Conservation (phyloP, 371 early-diverging fungal genomes). For the Mucor lusitanicus region DNA sequence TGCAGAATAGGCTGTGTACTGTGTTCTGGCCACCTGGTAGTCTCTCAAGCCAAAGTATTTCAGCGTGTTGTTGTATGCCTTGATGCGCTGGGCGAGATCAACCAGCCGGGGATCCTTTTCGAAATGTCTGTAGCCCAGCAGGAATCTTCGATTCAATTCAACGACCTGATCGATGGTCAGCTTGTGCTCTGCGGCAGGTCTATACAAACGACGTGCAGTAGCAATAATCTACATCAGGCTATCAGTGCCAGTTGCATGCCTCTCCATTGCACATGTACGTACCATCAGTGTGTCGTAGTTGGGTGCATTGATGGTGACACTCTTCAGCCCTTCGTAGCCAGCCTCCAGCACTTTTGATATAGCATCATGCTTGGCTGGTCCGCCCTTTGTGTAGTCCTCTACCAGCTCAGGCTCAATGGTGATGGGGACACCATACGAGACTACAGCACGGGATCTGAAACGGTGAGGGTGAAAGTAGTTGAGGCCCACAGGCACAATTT, state of each 20-base stretch:
- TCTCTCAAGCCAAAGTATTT: conserved; percentile 82
- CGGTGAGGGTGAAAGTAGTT: conserved; percentile 91
- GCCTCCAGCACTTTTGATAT: conserved; percentile 61
- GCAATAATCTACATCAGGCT: conserved; percentile 46
- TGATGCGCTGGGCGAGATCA: conserved; percentile 61
- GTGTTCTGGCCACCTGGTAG: conserved; percentile 80
- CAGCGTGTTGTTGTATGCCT: conserved; percentile 75
- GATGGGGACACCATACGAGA: conserved; percentile 86
- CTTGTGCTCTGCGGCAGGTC: conserved; percentile 58
- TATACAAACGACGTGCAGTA: conserved; percentile 77
- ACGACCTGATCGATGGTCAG: conserved; percentile 64
- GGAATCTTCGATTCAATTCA: conserved; percentile 72
- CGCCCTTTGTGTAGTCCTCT: conserved; percentile 71
- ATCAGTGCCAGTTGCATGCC: background rate
- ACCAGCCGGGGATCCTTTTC: conserved; percentile 62
- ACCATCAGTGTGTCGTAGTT: conserved; percentile 79
- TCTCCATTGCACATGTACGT: background rate
- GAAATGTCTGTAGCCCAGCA: conserved; percentile 60
- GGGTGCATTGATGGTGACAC: conserved; percentile 84
- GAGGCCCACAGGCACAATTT: conserved; percentile 84
- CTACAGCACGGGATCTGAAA: conserved; percentile 86
- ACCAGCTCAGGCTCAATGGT: conserved; percentile 65
- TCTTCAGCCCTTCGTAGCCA: conserved; percentile 66
- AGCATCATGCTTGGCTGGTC: conserved; percentile 70
- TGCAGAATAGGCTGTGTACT: conserved; percentile 56